A percentile compares a stretch with the other conserved stretches of the same genome.
These are phyloP conservation scores for Tolypocladium ophioglossoides DNA, from an alignment of 2,329 filamentous ascomycete genomes.

Conservation along the genomic window DNA sequence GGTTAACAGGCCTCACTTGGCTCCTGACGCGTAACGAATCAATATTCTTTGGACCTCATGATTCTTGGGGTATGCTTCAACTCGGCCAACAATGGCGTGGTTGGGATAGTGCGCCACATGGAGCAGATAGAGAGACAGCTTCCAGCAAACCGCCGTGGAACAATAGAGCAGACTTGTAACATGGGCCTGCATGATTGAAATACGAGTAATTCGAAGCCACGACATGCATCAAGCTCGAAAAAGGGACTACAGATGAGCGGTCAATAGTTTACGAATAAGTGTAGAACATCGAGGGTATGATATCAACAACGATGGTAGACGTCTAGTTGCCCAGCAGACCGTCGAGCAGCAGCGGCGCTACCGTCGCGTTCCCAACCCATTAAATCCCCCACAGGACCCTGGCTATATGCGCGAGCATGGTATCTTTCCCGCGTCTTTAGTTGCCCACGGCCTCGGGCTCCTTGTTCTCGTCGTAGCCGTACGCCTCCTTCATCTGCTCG, in stretches of 20 bases:
- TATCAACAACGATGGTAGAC: background rate
- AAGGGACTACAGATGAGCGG: background rate
- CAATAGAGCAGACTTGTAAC: too few species aligned
- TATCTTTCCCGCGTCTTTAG: background rate
- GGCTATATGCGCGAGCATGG: background rate
- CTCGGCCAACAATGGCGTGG: too few species aligned
- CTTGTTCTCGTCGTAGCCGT: conserved; percentile 58
- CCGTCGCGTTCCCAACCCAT: background rate
- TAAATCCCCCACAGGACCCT: background rate
- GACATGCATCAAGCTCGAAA: background rate
- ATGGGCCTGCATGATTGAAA: too few species aligned
- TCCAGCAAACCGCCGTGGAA: too few species aligned
- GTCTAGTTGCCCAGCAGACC: background rate
- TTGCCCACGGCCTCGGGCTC: conserved; percentile 43
- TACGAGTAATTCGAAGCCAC: background rate
- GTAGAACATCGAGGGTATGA: background rate
- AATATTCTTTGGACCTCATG: too few species aligned
- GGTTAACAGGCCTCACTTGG: too few species aligned
- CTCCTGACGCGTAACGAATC: too few species aligned
- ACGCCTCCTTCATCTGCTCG: conserved; percentile 58
- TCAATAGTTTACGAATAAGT: background rate
- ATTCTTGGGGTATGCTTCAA: too few species aligned
- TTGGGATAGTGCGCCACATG: too few species aligned
- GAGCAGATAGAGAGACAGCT: too few species aligned
- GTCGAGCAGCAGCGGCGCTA: background rate